A percentile compares a stretch with the other conserved stretches of the same genome.
Conservation (phyloP, 257 asterid genomes). For the Gentiana straminea region DNA sequence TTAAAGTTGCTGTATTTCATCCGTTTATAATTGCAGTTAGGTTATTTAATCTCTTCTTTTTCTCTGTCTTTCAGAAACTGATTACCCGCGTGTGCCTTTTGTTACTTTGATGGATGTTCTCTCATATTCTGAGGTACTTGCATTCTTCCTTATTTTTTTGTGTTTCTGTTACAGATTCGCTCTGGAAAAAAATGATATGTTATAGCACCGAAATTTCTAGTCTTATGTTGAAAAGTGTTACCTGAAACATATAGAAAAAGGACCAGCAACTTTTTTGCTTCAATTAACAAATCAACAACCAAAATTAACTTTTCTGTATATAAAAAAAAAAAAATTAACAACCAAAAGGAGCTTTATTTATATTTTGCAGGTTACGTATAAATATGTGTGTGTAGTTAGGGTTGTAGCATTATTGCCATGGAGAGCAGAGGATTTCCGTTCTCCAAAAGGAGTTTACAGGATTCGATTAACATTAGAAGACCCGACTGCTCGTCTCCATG, state of each 20-base stretch:
- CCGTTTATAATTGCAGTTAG: slow-evolving; percentile 14
- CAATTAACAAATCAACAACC: too few relatives aligned
- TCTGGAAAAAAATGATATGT: too few relatives aligned
- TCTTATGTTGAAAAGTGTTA: too few relatives aligned
- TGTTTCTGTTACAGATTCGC: too few relatives aligned
- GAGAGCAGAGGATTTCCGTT: slow-evolving; percentile 36
- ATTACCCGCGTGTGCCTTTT: slow-evolving; percentile 38
- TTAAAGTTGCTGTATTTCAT: neutral
- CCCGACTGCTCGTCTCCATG: slow-evolving; percentile 82
- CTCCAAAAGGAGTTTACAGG: slow-evolving; percentile 51
- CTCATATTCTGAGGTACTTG: slow-evolving; percentile 52
- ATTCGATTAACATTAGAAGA: slow-evolving; percentile 81
- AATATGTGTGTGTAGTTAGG: slow-evolving; percentile 61
- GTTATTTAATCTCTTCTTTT: slow-evolving; percentile 8
- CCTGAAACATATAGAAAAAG: too few relatives aligned
- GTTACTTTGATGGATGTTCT: slow-evolving; percentile 72
- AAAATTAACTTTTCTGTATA: too few relatives aligned
- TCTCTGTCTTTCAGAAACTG: slow-evolving; percentile 35
- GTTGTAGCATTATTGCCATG: slow-evolving; percentile 60
- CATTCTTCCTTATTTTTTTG: too few relatives aligned
- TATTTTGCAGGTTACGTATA: slow-evolving; percentile 43
- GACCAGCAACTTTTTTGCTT: too few relatives aligned
- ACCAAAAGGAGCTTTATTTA: neutral
- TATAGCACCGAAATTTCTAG: too few relatives aligned
- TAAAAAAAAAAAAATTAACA: too few relatives aligned